Evolutionary conservation across 202 grass and related monocot genomes (phyloP).

Genomic region (Zoysia matrella): DNA sequence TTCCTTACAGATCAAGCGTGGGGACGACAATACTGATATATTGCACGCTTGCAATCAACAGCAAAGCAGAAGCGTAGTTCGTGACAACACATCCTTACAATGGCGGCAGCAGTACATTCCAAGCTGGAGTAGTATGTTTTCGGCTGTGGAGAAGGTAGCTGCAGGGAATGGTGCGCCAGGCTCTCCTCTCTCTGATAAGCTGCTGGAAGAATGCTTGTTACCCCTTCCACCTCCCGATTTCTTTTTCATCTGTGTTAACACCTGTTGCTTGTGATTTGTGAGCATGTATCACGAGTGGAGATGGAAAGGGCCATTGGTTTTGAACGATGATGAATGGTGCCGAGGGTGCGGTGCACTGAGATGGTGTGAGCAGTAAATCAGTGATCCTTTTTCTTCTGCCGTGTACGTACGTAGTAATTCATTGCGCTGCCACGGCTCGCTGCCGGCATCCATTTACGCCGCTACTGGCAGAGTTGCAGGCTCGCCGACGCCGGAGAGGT

Average conservation of each 20-base stretch:
- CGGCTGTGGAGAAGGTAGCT: neutral
- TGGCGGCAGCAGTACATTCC: constrained; percentile 11
- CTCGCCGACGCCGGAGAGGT: no score
- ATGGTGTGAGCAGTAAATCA: neutral
- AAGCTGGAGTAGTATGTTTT: constrained; percentile 30
- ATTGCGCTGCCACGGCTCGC: neutral
- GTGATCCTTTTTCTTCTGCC: neutral
- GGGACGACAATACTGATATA: no score
- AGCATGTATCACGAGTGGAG: constrained; percentile 12
- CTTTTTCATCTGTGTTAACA: constrained; percentile 20
- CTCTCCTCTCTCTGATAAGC: neutral
- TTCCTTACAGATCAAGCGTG: constrained; percentile 64
- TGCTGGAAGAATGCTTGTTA: constrained; percentile 9
- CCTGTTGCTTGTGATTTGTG: neutral
- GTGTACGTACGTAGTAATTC: neutral
- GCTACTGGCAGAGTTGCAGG: no score
- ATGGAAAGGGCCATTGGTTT: neutral
- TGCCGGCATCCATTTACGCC: neutral
- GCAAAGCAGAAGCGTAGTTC: constrained; percentile 56
- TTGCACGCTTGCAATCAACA: no score
- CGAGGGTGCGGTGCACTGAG: neutral
- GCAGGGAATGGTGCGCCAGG: neutral
- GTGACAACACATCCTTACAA: neutral
- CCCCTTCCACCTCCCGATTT: neutral
- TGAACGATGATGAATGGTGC: neutral